Conservation (phyloP, 768 basidiomycete genomes). For the Lepiota venenata region DNA sequence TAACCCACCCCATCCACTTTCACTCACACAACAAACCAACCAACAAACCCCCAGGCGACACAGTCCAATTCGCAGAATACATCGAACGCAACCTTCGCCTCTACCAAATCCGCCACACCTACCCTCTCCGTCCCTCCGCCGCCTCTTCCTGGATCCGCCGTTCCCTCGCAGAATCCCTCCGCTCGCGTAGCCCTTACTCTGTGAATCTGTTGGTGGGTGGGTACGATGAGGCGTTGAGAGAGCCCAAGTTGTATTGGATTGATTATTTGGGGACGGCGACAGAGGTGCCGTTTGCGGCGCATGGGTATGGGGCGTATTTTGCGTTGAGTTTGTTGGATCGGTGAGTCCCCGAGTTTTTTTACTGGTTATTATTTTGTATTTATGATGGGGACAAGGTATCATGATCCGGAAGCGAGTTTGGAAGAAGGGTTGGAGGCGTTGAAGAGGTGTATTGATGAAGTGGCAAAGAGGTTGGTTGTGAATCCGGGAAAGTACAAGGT, state of each 20-base stretch:
- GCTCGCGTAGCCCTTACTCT: slow-evolving; percentile 82
- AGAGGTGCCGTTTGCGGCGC: slow-evolving; percentile 89
- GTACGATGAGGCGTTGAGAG: slow-evolving; percentile 73
- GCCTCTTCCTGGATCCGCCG: slow-evolving; percentile 96
- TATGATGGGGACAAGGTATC: too few species aligned
- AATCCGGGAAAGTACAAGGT: slow-evolving; percentile 82
- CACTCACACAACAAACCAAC: neutral
- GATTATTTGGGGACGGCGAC: slow-evolving; percentile 93
- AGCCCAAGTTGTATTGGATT: slow-evolving; percentile 89
- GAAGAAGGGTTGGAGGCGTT: slow-evolving; percentile 86
- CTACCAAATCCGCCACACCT: slow-evolving; percentile 92
- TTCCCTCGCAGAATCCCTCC: slow-evolving; percentile 82
- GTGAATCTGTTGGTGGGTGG: slow-evolving; percentile 95
- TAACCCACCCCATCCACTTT: slow-evolving; percentile 28
- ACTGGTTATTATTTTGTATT: too few species aligned
- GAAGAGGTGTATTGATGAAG: slow-evolving; percentile 85
- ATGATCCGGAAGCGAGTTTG: slow-evolving; percentile 80
- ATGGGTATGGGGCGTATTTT: slow-evolving; percentile 95
- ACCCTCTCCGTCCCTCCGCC: slow-evolving; percentile 84
- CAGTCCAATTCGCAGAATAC: slow-evolving; percentile 94
- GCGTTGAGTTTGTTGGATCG: slow-evolving; percentile 88
- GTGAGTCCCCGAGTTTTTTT: slow-evolving; percentile 35
- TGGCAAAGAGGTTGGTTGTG: slow-evolving; percentile 79
- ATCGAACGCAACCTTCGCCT: slow-evolving; percentile 94
- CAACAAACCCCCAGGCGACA: slow-evolving; percentile 64